Percentiles rank a stretch among this genome's conserved stretches.
phyloP scores from a whole-genome alignment of 352 stramenopile genomes.

The Halophytophthora batemanensis region DNA sequence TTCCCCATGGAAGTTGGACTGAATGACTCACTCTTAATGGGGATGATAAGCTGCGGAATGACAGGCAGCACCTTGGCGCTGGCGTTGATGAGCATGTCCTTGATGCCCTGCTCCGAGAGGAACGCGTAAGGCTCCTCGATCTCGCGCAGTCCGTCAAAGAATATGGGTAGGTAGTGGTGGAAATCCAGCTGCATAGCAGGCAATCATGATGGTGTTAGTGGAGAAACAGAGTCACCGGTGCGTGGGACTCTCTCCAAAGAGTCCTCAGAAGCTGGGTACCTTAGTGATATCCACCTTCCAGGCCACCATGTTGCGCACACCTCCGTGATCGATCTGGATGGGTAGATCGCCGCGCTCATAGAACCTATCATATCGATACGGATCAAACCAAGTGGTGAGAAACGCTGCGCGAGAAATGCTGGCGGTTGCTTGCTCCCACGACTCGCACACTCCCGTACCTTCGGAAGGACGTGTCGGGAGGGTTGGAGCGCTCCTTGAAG shows the following conservation, averaged over 20 bases:
- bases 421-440: neutral
- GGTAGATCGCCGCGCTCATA: constrained; percentile 94
- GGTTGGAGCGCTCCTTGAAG: constrained; percentile 92
- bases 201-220: neutral
- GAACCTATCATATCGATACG: constrained; percentile 41
- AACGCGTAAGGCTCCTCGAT: constrained; percentile 96
- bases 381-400: neutral
- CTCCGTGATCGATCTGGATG: constrained; percentile 96
- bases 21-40: constrained; percentile 91
- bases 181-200: constrained; percentile 90
- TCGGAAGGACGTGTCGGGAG: constrained; percentile 87
- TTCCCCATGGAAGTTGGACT: neutral
- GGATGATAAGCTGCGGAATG: constrained; percentile 97
- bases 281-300: constrained; percentile 97
- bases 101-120: constrained; percentile 94
- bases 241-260: neutral
- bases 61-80: constrained; percentile 95
- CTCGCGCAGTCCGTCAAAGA: constrained; percentile 97
- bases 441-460: constrained; percentile 18
- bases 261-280: constrained; percentile 27
- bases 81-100: constrained; percentile 96
- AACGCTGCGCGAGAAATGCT: neutral
- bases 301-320: constrained; percentile 94
- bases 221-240: neutral
- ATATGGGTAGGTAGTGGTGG: constrained; percentile 98